Conservation (phyloP, 177 flowering plant genomes). For the Vitis hybrid region DNA sequence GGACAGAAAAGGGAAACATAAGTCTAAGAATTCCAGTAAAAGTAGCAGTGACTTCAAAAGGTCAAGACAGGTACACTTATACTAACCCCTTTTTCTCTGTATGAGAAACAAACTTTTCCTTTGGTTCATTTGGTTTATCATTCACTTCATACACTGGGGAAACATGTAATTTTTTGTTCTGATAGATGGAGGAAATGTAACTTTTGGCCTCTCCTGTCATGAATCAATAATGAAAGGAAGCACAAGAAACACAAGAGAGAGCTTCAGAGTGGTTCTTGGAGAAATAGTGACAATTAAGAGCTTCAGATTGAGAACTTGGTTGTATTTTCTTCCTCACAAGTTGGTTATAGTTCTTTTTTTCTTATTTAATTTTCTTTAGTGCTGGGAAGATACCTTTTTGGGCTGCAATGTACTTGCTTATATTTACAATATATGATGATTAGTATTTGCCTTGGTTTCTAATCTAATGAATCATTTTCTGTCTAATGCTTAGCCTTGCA, state of each 20-base stretch:
- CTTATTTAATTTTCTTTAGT: too few relatives aligned
- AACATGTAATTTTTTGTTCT: background rate
- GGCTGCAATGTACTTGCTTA: too few relatives aligned
- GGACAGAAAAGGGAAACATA: slow-evolving; percentile 60
- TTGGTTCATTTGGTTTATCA: background rate
- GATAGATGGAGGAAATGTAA: slow-evolving; percentile 34
- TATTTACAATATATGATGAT: too few relatives aligned
- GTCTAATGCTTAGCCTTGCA: too few relatives aligned
- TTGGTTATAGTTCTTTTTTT: background rate
- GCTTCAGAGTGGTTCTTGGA: slow-evolving; percentile 56
- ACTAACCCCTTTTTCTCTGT: background rate
- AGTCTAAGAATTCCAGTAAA: slow-evolving; percentile 54
- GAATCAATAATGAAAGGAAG: slow-evolving; percentile 68
- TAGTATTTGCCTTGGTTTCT: too few relatives aligned
- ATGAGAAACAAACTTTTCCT: background rate
- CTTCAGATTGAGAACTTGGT: slow-evolving; percentile 78
- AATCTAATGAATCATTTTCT: too few relatives aligned
- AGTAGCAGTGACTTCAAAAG: slow-evolving; percentile 65
- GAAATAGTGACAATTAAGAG: slow-evolving; percentile 40
- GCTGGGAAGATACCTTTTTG: too few relatives aligned
- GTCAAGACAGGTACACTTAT: slow-evolving; percentile 53
- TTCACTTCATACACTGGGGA: background rate
- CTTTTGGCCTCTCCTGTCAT: slow-evolving; percentile 26
- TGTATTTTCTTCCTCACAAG: slow-evolving; percentile 11
- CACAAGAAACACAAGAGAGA: slow-evolving; percentile 78